Conservation (phyloP, 345 rosid species). For the Salix dunnii region DNA sequence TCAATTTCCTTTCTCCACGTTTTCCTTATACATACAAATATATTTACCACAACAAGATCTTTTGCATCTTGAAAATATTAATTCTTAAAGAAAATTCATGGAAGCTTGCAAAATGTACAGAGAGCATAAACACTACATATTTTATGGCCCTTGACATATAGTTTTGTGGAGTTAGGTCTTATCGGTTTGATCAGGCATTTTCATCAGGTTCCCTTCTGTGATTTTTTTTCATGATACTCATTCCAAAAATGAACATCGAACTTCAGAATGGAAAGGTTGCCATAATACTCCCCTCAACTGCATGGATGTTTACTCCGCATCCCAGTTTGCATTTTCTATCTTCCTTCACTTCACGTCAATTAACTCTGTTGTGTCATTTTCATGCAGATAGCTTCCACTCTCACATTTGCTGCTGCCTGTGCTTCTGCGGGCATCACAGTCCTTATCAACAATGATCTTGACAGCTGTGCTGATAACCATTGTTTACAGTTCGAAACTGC, state of each 20-base stretch:
- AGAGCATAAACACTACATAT: background rate
- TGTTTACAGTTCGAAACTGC: conserved; percentile 68
- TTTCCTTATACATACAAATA: no score
- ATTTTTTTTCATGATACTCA: background rate
- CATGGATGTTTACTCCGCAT: background rate
- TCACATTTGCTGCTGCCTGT: conserved; percentile 77
- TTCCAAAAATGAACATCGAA: background rate
- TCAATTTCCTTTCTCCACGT: no score
- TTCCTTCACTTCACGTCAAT: background rate
- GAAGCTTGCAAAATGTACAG: background rate
- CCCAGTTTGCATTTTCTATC: background rate
- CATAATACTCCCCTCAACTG: background rate
- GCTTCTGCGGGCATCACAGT: conserved; percentile 81
- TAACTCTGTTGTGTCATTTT: background rate
- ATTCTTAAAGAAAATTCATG: background rate
- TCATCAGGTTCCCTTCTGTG: background rate
- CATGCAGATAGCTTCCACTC: conserved; percentile 68
- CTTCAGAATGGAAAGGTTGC: background rate
- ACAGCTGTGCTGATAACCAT: conserved; percentile 48
- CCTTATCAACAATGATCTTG: conserved; percentile 70
- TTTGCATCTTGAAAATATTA: no score
- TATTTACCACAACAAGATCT: no score
- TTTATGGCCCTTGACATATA: background rate
- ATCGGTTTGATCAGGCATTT: background rate
- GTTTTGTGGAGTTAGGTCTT: background rate